Evolutionary conservation across 148 eudicot species (phyloP), one percentile per base, ranked within the genome.

Genomic region (Spergularia bocconei): DNA sequence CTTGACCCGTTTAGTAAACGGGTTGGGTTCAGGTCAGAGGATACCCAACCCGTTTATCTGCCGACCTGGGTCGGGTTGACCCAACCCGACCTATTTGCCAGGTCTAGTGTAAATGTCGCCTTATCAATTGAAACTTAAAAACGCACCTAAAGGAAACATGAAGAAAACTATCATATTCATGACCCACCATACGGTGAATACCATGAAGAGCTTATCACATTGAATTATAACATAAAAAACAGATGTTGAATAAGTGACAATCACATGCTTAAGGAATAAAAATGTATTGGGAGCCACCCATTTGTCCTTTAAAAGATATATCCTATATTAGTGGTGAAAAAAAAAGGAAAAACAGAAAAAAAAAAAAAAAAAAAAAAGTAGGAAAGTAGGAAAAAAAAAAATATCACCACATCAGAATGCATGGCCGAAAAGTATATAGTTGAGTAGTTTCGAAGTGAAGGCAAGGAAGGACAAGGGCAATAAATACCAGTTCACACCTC

Each of bases 401-500:
- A 64, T 58, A 71, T 64, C 68, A 57, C 59, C 38, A 5, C 15
- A 53, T 15, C 25, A 68, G 39, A 36, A 69, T 54, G 66, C 54
- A 71, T 23, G 36, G 36, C 25, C 39, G 10, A 53, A 57, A 47
- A 8, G 33, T 33, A 64, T 47, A 13, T 20, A 55, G n/a, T 8
- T 56, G 58, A 63, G 20, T 38, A 51, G 13, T 72, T 56, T 41
- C 48, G 44, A 61, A n/a, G 29, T 16, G 53, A 25, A 75, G 4
- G 16, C 23, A 41, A 21, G 68, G 52, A 29, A 33, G 61, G 56
- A 33, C 56, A 75, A 70, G 51, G 61, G 72, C 44, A 62, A 69
- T 51, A 67, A 78, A 82, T 95, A 95, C 98, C 96, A 92, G 83
- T 82, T 95, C 98, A 82, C 97, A 92, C 77, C 98, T 93, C 98